These are phyloP conservation scores for Pyrrhoderma lamaoense DNA, from an alignment of 1,284 basidiomycete genomes.

Conservation along the genomic window DNA sequence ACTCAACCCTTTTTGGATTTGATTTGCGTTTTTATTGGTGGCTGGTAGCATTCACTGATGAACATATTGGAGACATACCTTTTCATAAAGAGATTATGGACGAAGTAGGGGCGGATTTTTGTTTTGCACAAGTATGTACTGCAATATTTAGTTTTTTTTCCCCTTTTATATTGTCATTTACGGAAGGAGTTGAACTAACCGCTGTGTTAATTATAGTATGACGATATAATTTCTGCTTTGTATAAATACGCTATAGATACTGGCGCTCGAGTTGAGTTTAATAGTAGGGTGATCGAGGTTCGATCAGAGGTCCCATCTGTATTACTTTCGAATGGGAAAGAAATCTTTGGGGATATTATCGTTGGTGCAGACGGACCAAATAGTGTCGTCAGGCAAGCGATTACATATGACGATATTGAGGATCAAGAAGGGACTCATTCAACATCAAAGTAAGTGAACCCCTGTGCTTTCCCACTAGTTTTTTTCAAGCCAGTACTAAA, in stretches of 20 bases:
- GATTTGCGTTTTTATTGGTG: neutral
- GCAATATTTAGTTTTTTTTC: neutral
- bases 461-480: too few relatives aligned
- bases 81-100: constrained; percentile 15
- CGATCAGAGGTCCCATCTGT: constrained; percentile 27
- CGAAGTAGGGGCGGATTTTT: constrained; percentile 13
- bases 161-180: neutral
- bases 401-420: too few relatives aligned
- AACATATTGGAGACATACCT: constrained; percentile 2
- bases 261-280: constrained; percentile 37
- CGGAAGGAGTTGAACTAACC: neutral
- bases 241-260: constrained; percentile 37
- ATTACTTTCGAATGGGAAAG: constrained; percentile 39
- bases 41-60: constrained; percentile 3
- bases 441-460: too few relatives aligned
- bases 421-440: too few relatives aligned
- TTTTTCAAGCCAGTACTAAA: too few relatives aligned
- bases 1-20: too few relatives aligned
- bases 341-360: constrained; percentile 47
- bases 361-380: constrained; percentile 57
- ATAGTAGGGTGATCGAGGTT: constrained; percentile 33
- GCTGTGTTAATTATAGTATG: constrained; percentile 29
- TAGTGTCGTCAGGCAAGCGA: constrained; percentile 27
- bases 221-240: constrained; percentile 38
- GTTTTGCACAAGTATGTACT: constrained; percentile 7